Conservation (phyloP, 768 basidiomycete genomes). For the Lactifluus volemus region DNA sequence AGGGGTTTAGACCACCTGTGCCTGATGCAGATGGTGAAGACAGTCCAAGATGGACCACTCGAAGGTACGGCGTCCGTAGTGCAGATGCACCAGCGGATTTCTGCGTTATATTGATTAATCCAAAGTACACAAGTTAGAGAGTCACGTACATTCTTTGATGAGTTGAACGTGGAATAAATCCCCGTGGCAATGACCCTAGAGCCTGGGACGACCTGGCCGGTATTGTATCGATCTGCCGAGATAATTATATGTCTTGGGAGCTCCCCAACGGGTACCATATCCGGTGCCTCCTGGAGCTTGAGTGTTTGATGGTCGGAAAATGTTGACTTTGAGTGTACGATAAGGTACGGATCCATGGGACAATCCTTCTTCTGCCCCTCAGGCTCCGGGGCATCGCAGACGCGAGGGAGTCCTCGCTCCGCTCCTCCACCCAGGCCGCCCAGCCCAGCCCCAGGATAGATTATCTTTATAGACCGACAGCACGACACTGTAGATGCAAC, state of each 20-base stretch:
- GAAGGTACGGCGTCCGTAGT: conserved; percentile 88
- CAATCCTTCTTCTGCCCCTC: conserved; percentile 92
- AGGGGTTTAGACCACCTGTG: conserved; percentile 68
- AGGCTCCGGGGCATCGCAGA: conserved; percentile 72
- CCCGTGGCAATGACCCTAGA: conserved; percentile 94
- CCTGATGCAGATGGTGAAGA: conserved; percentile 69
- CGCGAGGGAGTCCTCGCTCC: conserved; percentile 76
- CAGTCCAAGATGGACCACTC: conserved; percentile 85
- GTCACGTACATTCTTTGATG: conserved; percentile 64
- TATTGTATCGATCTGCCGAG: conserved; percentile 83
- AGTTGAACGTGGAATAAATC: conserved; percentile 93
- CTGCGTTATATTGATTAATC: conserved; percentile 28
- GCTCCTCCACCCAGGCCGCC: conserved; percentile 85
- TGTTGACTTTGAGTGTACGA: conserved; percentile 86
- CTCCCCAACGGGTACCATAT: conserved; percentile 99
- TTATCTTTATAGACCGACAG: conserved; percentile 74
- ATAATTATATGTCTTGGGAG: conserved; percentile 91
- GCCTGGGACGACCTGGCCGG: conserved; percentile 90
- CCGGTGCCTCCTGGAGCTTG: conserved; percentile 97
- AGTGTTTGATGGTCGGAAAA: conserved; percentile 96
- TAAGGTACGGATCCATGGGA: conserved; percentile 91
- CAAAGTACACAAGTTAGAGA: neutral
- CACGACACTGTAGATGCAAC: conserved; percentile 87
- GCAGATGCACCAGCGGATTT: conserved; percentile 81
- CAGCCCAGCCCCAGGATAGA: conserved; percentile 69